These are phyloP conservation scores for Leishmania major DNA, from an alignment of 208 protist genomes.

Conservation along the genomic window DNA sequence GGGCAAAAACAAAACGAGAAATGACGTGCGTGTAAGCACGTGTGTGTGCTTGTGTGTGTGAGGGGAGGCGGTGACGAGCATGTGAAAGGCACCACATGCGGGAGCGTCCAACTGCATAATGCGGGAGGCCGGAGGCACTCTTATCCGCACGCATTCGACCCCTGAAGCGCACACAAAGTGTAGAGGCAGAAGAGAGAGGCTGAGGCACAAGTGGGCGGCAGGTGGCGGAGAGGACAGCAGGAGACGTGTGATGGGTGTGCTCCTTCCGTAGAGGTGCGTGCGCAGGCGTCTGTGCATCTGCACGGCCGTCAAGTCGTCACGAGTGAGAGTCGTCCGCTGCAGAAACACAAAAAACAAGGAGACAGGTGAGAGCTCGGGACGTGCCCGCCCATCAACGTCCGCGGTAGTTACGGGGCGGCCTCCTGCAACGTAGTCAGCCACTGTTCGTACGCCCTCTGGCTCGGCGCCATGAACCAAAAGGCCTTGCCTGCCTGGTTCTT, in stretches of 20 bases:
- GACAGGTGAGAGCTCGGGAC: background rate
- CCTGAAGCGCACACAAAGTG: background rate
- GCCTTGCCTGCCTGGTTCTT: conserved; percentile 84
- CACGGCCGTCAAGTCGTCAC: background rate
- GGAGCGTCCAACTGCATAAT: background rate
- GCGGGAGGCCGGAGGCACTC: background rate
- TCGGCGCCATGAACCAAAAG: conserved; percentile 76
- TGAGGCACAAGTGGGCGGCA: background rate
- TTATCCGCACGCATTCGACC: background rate
- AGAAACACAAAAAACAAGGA: background rate
- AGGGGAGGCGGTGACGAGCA: background rate
- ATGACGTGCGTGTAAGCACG: background rate
- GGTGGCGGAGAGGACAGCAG: background rate
- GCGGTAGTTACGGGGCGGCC: conserved; percentile 41
- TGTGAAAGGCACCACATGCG: background rate
- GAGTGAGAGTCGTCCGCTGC: background rate
- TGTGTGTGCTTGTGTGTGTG: background rate
- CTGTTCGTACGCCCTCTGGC: conserved; percentile 47
- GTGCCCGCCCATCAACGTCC: background rate
- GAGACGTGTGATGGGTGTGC: background rate
- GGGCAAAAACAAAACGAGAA: background rate
- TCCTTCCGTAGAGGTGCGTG: background rate
- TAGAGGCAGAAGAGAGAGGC: background rate
- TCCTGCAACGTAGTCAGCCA: conserved; percentile 72
- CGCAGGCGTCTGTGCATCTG: background rate